phyloP scores from a whole-genome alignment of 2,329 filamentous ascomycete genomes.

The Apiospora saccharicola region DNA sequence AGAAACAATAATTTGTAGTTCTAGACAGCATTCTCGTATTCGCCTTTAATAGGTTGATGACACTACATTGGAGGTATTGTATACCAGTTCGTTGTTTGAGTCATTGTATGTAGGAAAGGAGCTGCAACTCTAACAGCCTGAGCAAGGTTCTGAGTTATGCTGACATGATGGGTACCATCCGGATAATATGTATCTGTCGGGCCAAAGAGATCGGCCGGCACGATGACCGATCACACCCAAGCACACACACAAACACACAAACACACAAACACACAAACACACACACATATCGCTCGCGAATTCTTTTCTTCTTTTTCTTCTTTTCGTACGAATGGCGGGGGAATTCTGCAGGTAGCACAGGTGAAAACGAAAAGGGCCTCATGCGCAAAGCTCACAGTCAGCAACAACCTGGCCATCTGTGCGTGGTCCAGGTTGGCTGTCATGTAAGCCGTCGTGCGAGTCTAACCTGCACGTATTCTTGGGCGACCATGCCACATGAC shows the following conservation, averaged over 20 bases:
- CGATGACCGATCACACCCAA: constrained; percentile 3
- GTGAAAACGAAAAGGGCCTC: not conserved
- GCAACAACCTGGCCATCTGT: not conserved
- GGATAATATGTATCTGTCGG: constrained; percentile 12
- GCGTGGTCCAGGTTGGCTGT: not conserved
- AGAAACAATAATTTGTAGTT: not conserved
- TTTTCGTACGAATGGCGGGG: not conserved
- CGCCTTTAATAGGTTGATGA: not conserved
- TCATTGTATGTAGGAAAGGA: not conserved
- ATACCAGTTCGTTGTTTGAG: not conserved
- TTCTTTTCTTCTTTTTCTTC: not conserved
- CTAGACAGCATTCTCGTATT: not conserved
- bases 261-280: constrained; percentile 4
- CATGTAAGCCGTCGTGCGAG: constrained; percentile 12
- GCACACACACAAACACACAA: not conserved
- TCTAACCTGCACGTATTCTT: not conserved
- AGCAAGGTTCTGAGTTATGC: not conserved
- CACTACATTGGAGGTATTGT: not conserved
- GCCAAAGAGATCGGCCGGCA: not conserved
- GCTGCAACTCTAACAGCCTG: not conserved
- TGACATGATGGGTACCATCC: constrained; percentile 6
- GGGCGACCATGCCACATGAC: constrained; percentile 11
- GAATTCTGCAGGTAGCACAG: not conserved
- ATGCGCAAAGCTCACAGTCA: constrained; percentile 12
- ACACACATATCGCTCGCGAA: not conserved